Evolutionary conservation across 768 basidiomycete species (phyloP).

Genomic region (Rhodocollybia butyracea): DNA sequence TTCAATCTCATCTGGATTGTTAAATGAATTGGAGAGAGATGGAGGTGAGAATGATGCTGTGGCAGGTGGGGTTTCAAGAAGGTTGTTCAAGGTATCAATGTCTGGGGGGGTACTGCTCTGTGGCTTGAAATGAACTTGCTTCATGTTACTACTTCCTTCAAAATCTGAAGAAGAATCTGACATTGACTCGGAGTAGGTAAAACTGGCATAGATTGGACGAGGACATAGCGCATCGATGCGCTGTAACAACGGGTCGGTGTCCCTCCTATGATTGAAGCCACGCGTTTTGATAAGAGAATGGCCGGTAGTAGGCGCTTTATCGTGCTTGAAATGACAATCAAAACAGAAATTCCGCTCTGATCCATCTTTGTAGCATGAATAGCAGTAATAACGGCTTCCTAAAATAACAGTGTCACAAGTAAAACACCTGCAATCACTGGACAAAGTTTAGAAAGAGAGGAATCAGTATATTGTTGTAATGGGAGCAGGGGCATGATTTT

Average conservation of each 20-base stretch:
- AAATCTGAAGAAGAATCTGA: neutral
- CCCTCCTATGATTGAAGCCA: neutral
- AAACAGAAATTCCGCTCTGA: neutral
- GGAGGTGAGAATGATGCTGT: no score
- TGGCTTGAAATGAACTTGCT: no score
- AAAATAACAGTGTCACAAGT: neutral
- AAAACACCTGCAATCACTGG: neutral
- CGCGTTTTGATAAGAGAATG: neutral
- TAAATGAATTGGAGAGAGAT: no score
- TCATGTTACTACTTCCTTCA: neutral
- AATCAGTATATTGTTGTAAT: neutral
- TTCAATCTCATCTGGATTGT: no score
- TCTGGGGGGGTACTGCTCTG: no score
- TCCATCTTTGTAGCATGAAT: neutral
- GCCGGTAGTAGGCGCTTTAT: neutral
- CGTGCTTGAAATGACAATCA: neutral
- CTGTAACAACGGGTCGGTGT: neutral
- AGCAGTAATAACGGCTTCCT: neutral
- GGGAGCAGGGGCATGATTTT: no score
- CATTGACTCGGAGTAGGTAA: neutral
- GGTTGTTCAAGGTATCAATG: no score
- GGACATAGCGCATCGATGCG: neutral
- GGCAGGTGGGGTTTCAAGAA: no score
- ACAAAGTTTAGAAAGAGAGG: neutral
- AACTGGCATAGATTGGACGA: neutral